These are phyloP conservation scores for Bathelium albidoporum DNA, from an alignment of 495 filamentous ascomycete genomes.

Conservation along the genomic window DNA sequence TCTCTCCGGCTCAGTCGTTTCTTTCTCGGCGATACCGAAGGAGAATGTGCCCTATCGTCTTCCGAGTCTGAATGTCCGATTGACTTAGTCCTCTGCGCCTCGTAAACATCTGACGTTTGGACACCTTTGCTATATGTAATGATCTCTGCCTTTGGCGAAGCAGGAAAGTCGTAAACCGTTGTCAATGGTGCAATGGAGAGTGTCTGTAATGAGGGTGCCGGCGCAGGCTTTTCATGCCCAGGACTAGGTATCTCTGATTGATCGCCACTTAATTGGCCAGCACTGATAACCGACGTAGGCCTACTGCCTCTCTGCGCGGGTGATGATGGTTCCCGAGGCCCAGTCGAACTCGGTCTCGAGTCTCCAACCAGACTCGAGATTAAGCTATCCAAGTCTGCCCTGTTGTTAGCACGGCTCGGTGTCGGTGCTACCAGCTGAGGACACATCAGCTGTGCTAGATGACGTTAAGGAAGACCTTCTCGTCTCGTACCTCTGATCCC, in stretches of 20 bases:
- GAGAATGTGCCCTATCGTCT: slow-evolving; percentile 33
- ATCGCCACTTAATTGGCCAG: slow-evolving; percentile 54
- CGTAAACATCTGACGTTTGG: slow-evolving; percentile 56
- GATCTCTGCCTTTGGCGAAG: slow-evolving; percentile 46
- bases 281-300: slow-evolving; percentile 74
- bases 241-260: slow-evolving; percentile 23
- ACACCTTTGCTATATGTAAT: slow-evolving; percentile 93
- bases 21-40: slow-evolving; percentile 32
- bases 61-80: slow-evolving; percentile 53
- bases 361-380: slow-evolving; percentile 71
- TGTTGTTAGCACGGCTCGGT: slow-evolving; percentile 57
- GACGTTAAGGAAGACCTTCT: neutral
- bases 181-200: slow-evolving; percentile 57
- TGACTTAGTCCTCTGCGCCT: slow-evolving; percentile 24
- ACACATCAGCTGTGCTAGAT: slow-evolving; percentile 14
- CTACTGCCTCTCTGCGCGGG: slow-evolving; percentile 61
- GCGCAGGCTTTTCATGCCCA: slow-evolving; percentile 14
- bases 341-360: slow-evolving; percentile 56
- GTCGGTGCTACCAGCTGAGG: slow-evolving; percentile 55
- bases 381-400: slow-evolving; percentile 71
- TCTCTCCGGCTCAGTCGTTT: slow-evolving; percentile 68
- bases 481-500: slow-evolving; percentile 23
- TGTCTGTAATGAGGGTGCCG: slow-evolving; percentile 51
- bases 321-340: slow-evolving; percentile 43
- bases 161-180: slow-evolving; percentile 65